Evolutionary conservation across 1,284 basidiomycete species (phyloP).

Genomic region (Apiotrichum gracile): DNA sequence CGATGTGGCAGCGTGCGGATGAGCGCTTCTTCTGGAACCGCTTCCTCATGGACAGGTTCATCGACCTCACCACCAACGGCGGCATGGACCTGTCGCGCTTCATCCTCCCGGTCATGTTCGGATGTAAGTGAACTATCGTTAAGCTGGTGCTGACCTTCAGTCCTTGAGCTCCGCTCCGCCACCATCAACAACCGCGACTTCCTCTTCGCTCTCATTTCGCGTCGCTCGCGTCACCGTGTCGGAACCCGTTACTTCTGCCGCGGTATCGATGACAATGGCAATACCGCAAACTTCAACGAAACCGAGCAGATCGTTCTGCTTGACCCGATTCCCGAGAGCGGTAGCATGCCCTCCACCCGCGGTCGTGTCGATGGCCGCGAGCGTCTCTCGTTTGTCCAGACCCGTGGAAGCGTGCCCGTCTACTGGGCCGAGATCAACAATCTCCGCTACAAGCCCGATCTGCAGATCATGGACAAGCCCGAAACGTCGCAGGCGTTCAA

Average conservation of each 20-base stretch:
- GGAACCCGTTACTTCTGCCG: slow-evolving; percentile 97
- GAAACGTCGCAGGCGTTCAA: slow-evolving; percentile 72
- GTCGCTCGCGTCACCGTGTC: slow-evolving; percentile 86
- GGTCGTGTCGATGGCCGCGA: slow-evolving; percentile 50
- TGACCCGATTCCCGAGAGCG: slow-evolving; percentile 52
- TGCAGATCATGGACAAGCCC: slow-evolving; percentile 89
- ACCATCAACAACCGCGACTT: slow-evolving; percentile 74
- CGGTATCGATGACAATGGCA: slow-evolving; percentile 68
- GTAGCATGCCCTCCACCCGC: slow-evolving; percentile 16
- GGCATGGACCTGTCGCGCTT: slow-evolving; percentile 60
- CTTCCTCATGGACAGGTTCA: slow-evolving; percentile 51
- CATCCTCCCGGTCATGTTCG: slow-evolving; percentile 86
- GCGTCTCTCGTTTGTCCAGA: slow-evolving; percentile 79
- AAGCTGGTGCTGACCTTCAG: slow-evolving; percentile 47
- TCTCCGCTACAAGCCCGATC: slow-evolving; percentile 90
- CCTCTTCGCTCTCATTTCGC: slow-evolving; percentile 81
- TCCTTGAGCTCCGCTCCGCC: slow-evolving; percentile 77
- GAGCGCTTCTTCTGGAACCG: slow-evolving; percentile 99
- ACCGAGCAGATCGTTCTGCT: slow-evolving; percentile 87
- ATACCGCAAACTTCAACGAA: slow-evolving; percentile 82
- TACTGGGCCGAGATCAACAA: slow-evolving; percentile 99
- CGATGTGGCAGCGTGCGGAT: slow-evolving; percentile 59
- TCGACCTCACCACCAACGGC: slow-evolving; percentile 42
- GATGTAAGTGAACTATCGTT: slow-evolving; percentile 57
- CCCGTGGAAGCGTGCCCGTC: slow-evolving; percentile 85